Base-by-base conservation (phyloP, 192 early-diverging fungal species). In the Coemansia sp. region DNA sequence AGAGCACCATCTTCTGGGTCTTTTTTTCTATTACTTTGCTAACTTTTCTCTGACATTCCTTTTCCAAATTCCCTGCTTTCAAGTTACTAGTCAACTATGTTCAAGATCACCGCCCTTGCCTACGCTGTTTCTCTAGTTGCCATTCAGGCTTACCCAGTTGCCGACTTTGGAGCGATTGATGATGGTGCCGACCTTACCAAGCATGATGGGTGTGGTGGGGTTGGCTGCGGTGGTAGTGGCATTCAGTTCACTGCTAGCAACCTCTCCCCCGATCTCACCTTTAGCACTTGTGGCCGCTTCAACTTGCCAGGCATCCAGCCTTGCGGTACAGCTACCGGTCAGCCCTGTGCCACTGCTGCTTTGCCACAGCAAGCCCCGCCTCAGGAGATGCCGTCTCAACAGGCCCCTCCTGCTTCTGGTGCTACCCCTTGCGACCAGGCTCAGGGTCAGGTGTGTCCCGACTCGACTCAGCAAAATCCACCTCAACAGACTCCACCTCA, bases 1-100 rank as follows among this genome's bases (percentile, higher is more conserved):
- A 68, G 72, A 68, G 72, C 72, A 64, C 72, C 49, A 65, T 63
- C 55, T 37, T 63, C 44, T 57, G 72, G 73, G 73, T 74, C 23
- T 62, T 68, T 74, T 74, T 74, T 74, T 74, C 28, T 69, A 11
- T 60, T 49, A 68, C 47, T 14, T 37, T 30, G 30, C 57, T 42
- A 67, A 37, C 35, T 40, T 39, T 26, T 13, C 28, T 17, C 62
- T 43, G 37, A 50, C 61, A 47, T 39, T 23, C 33, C 50, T 53
- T 69, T 38, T 32, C 26, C 14, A 5, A 2, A 0, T 28, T 32
- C 11, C 16, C n/a, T 11, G 52, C 23, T 10, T 10, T 40, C 9
- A 17, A 8, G 23, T 46, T 58, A 57, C 30, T 17, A 19, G 46
- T 37, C 21, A 59, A 32, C 59, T 50, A 79, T 79, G 77, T 69